phyloP scores from a whole-genome alignment of 1,284 basidiomycete genomes.

The Austroboletus niveus region DNA sequence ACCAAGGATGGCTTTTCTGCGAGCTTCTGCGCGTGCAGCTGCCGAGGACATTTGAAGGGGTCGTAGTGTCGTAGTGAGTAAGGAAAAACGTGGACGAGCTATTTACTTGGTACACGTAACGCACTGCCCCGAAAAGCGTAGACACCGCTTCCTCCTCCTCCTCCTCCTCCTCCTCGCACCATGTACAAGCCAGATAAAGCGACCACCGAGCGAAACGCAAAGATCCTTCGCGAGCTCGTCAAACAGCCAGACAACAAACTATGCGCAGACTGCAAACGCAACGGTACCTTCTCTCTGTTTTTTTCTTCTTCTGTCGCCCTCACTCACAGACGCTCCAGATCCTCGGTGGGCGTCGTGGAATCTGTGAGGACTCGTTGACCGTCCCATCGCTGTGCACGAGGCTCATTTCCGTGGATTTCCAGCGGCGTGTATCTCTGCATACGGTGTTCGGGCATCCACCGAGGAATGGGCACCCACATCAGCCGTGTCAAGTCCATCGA shows the following conservation, averaged over 20 bases:
- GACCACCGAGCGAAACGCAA: slow-evolving; percentile 76
- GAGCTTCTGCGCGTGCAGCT: slow-evolving; percentile 66
- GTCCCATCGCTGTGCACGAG: background rate
- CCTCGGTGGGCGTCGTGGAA: slow-evolving; percentile 99
- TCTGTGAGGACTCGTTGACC: slow-evolving; percentile 51
- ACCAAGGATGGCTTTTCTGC: slow-evolving; percentile 68
- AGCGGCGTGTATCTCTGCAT: slow-evolving; percentile 95
- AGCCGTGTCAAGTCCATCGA: slow-evolving; percentile 97
- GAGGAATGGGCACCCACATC: slow-evolving; percentile 98
- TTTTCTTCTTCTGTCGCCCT: slow-evolving; percentile 1
- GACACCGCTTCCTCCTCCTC: background rate
- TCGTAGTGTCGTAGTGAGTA: background rate
- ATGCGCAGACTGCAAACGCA: slow-evolving; percentile 92
- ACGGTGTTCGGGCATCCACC: slow-evolving; percentile 97
- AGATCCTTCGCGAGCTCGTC: slow-evolving; percentile 79
- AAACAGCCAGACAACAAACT: slow-evolving; percentile 91
- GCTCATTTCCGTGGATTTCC: slow-evolving; percentile 8
- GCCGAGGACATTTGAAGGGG: slow-evolving; percentile 35
- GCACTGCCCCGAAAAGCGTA: background rate
- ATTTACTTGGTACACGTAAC: background rate
- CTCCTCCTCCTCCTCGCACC: slow-evolving; percentile 13
- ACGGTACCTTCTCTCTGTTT: slow-evolving; percentile 55
- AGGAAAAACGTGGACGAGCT: slow-evolving; percentile 16
- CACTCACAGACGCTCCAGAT: slow-evolving; percentile 49
- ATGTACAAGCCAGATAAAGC: slow-evolving; percentile 82